Evolutionary conservation across 345 rosid genomes (phyloP), one percentile per base, ranked within the genome.

Genomic region (Erucastrum elatum): DNA sequence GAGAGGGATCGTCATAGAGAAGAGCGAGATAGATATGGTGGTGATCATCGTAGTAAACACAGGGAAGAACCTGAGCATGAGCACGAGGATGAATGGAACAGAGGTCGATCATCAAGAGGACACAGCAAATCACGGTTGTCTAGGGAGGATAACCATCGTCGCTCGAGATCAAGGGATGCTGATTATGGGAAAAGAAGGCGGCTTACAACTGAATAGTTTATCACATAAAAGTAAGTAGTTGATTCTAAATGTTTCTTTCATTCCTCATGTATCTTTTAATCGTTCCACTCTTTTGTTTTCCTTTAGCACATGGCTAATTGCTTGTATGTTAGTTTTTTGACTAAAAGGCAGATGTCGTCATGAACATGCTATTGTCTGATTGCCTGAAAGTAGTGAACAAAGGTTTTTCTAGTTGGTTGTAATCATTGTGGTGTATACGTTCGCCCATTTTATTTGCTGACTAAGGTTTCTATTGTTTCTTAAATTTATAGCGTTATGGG

Each of bases 181-280:
- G 91, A 91, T 79, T 88, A 89, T 88, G 92, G 90, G 55, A 91
- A 91, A 85, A 91, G 96, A 79, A 85, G 96, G 44, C 85, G 91
- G 60, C 88, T 87, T 68, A 84, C 87, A 4, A 79, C 88, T 1
- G 93, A 91, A 67, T 91, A 77, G 81, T 0, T 66, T 66, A 27
- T 70, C 73, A 0, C 2, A 39, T 29, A 26, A 63, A 77, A 66
- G 82, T 68, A 74, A 79, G 78, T 61, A 65, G 53, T 66, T 58
- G 41, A 33, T 53, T 35, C 53, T 74, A 29, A 29, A 37, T 64
- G 61, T 27, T 69, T 35, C 3, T 74, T 74, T 33, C 41, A 6
- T 72, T 61, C 11, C 59, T 66, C 31, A 8, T 79, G 63, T 65
- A 55, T 51, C 17, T n/a, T 51, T 21, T 21, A 21, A 21, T 21